Evolutionary conservation across 2,329 filamentous ascomycete genomes (phyloP), one percentile per base, ranked within the genome.

Genomic region (Thielaviopsis populi): DNA sequence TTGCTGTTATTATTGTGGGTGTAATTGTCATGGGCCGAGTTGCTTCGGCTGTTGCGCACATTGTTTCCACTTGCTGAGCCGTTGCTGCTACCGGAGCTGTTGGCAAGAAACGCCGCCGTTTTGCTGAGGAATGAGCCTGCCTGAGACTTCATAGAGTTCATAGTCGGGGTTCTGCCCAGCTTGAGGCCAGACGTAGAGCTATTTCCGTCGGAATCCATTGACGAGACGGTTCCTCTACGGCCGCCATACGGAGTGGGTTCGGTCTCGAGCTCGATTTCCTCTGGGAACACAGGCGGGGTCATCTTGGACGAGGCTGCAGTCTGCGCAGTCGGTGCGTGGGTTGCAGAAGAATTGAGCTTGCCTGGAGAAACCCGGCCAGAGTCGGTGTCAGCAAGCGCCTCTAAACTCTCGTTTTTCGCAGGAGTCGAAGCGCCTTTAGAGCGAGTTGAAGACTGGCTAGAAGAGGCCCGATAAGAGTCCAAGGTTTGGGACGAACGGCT

Each of bases 1-100:
- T 70, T 68, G 19, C 70, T 69, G 37, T 54, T 50, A 40, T 50
- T 61, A 33, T 63, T 63, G 54, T 30, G 30, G 37, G 24, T 60
- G 33, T 33, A 42, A 19, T 10, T 41, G 15, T 53, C 27, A 56
- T 56, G 24, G 8, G 30, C 27, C 30, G 53, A 56, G 24, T 56
- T 56, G 30, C 53, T 56, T 17, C 53, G 24, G 8, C 53, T 37
- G 15, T 19, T 56, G 11, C 53, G 53, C 27, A 63, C 33, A n/a
- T 41, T 63, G 13, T 54, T 54, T n/a, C 53, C 53, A 19, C 30
- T 33, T 56, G 27, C 24, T 19, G 61, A 56, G 17, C 58, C n/a
- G 41, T 42, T 63, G 33, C 42, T 56, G 40, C 46, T 56, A 10
- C 42, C 61, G 13, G 61, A 50, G 40, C 37, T 63, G 48, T 46